Evolutionary conservation across 345 rosid genomes (phyloP), one percentile per base, ranked within the genome.

Genomic region (Euphorbia lathyris): DNA sequence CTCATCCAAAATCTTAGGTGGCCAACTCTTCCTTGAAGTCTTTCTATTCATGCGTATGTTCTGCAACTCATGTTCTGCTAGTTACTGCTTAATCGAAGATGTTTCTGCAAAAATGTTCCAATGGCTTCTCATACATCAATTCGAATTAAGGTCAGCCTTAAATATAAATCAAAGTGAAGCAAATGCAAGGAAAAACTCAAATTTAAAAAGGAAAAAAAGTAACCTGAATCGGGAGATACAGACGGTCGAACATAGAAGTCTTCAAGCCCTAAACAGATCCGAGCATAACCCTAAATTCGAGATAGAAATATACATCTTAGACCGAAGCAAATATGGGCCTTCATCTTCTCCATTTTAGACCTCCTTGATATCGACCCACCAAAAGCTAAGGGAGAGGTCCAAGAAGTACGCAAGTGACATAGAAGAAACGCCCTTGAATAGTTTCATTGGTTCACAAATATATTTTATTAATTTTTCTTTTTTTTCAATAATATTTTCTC

Each of bases 221-320:
- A 63, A 88, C 98, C 98, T 92, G 97, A 80, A 95, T 95, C 34
- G 96, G 92, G 66, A 77, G 91, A 79, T 85, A 95, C 58, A 90
- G 80, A 34, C 99, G 90, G n/a, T 1, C 99, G 86, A 68, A 77
- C 82, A 77, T 95, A 90, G 86, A 95, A 95, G 81, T 92, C 98
- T 76, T 95, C 99, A 3, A 79, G 90, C 5, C 97, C 97, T 67
- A 90, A 72, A 66, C 96, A 92, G 86, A 95, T 95, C 64, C 97
- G 97, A 3, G 98, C 93, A 61, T 95, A 92, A 13, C 98, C 99
- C 90, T 94, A 63, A 56, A 62, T 51, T 32, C 6, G 29, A 45
- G 60, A 38, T 1, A 36, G 22, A 56, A 34, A 56, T 36, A 19
- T n/a, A n/a, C n/a, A n/a, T n/a, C n/a, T n/a, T n/a, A n/a, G n/a